These are phyloP conservation scores for Prunus kanzakura DNA, from an alignment of 306 rosid species.

Conservation along the genomic window DNA sequence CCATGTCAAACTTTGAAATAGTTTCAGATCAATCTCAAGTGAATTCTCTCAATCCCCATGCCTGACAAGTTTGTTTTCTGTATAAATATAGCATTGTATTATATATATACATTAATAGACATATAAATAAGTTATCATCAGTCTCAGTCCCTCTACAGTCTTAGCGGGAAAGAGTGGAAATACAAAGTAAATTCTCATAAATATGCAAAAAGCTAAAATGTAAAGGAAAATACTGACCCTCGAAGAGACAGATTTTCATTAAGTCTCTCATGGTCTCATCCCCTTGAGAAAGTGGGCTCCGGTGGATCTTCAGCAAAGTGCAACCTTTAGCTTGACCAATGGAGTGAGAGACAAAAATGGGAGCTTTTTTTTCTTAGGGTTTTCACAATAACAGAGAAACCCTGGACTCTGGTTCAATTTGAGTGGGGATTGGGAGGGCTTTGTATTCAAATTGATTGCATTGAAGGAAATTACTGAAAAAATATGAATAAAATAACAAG, in stretches of 20 bases:
- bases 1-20: slow-evolving; percentile 40
- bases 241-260: neutral
- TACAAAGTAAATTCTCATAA: neutral
- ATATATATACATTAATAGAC: neutral
- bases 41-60: slow-evolving; percentile 6
- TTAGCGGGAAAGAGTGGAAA: slow-evolving; percentile 11
- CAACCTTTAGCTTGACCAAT: slow-evolving; percentile 15
- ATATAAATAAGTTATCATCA: neutral
- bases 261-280: neutral
- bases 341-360: neutral
- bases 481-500: neutral
- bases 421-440: neutral
- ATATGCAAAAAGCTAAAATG: neutral
- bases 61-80: slow-evolving; percentile 6
- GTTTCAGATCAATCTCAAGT: slow-evolving; percentile 7
- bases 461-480: neutral
- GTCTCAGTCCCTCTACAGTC: neutral
- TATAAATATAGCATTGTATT: neutral
- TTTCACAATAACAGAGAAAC: slow-evolving; percentile 18
- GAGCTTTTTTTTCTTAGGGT: slow-evolving; percentile 19
- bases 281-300: neutral
- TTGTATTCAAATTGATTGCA: slow-evolving; percentile 3
- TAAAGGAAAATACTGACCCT: slow-evolving; percentile 18
- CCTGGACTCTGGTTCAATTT: slow-evolving; percentile 26
- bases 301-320: slow-evolving; percentile 17